These are phyloP conservation scores for Metarhizium guizhouense DNA, from an alignment of 2,329 filamentous ascomycete species.

Conservation along the genomic window DNA sequence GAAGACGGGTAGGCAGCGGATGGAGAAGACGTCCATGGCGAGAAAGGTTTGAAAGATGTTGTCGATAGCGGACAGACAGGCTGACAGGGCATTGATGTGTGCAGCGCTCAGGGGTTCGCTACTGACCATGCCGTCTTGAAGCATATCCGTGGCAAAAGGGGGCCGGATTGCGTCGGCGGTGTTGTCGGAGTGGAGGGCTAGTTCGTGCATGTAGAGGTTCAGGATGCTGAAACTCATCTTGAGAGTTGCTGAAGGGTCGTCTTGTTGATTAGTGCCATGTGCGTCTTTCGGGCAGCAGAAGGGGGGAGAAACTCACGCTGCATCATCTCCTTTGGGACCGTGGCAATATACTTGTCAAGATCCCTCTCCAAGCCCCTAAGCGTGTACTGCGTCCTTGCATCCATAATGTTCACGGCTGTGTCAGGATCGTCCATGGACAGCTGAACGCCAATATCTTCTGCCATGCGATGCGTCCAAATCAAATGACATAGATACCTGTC, in stretches of 20 bases:
- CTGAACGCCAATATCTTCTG: constrained; percentile 59
- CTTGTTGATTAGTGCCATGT: not conserved
- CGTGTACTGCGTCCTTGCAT: constrained; percentile 55
- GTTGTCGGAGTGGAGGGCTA: constrained; percentile 57
- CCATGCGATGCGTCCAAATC: constrained; percentile 51
- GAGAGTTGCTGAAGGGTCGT: constrained; percentile 41
- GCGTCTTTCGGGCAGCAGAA: not conserved
- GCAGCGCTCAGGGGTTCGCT: constrained; percentile 34
- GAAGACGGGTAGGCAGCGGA: constrained; percentile 61
- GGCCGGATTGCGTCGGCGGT: constrained; percentile 45
- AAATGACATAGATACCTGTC: constrained; percentile 51
- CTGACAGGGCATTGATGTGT: constrained; percentile 57
- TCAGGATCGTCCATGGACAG: constrained; percentile 59
- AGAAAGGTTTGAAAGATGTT: constrained; percentile 57
- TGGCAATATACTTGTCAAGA: constrained; percentile 48
- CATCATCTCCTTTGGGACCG: constrained; percentile 43
- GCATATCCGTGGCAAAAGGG: constrained; percentile 35
- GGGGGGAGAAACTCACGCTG: constrained; percentile 40
- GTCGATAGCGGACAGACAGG: constrained; percentile 59
- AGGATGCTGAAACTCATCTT: constrained; percentile 55
- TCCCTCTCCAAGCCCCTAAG: constrained; percentile 57
- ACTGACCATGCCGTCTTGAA: constrained; percentile 32
- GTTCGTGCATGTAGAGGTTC: constrained; percentile 68
- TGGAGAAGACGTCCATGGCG: constrained; percentile 45
- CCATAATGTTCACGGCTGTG: constrained; percentile 44